Base-by-base conservation (phyloP, 768 basidiomycete species). In the Crassisporium funariophilum region DNA sequence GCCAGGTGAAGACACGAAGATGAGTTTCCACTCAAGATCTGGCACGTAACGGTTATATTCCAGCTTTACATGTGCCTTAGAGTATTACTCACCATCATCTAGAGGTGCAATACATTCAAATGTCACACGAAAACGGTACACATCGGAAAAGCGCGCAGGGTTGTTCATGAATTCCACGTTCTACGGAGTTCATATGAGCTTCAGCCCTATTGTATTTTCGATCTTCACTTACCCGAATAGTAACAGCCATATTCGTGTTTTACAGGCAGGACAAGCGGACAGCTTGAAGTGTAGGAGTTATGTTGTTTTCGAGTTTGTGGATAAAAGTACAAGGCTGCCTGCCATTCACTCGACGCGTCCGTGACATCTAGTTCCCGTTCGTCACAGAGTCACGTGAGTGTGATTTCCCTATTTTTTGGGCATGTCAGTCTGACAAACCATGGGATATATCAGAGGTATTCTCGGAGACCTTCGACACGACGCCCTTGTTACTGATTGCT, bases 11-110 rank as follows among this genome's bases (percentile, higher is more conserved):
- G 97, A 92, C 42, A 98, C 95, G 65, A 95, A 98, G 36, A 97
- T 93, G 55, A 99, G 85, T 55, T 86, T 86, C 97, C 97, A 99
- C 67, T 99, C 97, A 53, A 99, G 83, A 68, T 99, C 97, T 95
- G 46, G 19, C 15, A 8, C n/a, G n/a, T n/a, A n/a, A n/a, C n/a
- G n/a, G n/a, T n/a, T n/a, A 27, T 15, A 34, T 6, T 31, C 43
- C 17, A 38, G 15, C 12, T 20, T 12, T 16, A 8, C 35, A 35
- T 38, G 19, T 6, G 5, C 10, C n/a, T 21, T 25, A 19, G 25
- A 7, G 17, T 35, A 17, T n/a, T 53, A 35, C 56, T 27, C 13
- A 91, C 93, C 95, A 57, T 98, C 95, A 59, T 86, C 82, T 41
- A 98, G 76, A 5, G 85, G 83, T 9, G 93, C 87, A 56, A 98